phyloP scores from a whole-genome alignment of 108 stramenopile species.

The Cyclotella cryptica region DNA sequence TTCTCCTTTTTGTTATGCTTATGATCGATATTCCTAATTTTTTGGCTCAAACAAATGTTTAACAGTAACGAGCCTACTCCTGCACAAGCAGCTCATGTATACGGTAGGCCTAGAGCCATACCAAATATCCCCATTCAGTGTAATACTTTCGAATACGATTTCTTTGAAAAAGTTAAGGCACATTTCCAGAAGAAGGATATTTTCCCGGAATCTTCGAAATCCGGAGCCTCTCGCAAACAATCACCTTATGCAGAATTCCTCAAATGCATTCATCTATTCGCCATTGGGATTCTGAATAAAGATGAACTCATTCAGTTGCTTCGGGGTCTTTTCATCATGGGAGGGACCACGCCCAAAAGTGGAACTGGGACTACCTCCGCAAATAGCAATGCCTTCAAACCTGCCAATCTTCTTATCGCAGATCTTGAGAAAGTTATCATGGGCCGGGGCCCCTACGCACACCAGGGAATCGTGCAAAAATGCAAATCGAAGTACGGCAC shows the following conservation, averaged over 20 bases:
- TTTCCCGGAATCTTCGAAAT: conserved; percentile 66
- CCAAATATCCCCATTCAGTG: conserved; percentile 67
- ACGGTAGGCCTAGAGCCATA: conserved; percentile 72
- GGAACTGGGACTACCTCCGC: conserved; percentile 64
- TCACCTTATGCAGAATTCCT: conserved; percentile 92
- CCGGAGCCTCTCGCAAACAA: conserved; percentile 65
- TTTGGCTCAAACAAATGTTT: not conserved
- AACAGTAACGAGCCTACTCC: conserved; percentile 58
- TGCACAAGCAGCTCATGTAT: conserved; percentile 66
- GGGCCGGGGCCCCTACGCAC: conserved; percentile 81
- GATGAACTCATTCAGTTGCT: conserved; percentile 91
- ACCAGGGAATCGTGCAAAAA: conserved; percentile 60
- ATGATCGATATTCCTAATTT: not conserved
- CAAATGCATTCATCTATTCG: conserved; percentile 90
- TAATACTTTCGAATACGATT: conserved; percentile 71
- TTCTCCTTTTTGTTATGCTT: not conserved
- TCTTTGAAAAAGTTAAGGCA: conserved; percentile 75
- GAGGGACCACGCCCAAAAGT: conserved; percentile 87
- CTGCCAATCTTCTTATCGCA: conserved; percentile 58
- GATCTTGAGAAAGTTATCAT: conserved; percentile 81
- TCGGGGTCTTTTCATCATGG: conserved; percentile 78
- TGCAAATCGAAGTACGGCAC: conserved; percentile 80
- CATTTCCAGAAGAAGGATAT: conserved; percentile 82
- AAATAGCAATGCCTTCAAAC: not conserved
- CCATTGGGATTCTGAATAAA: conserved; percentile 83